Evolutionary conservation across 768 basidiomycete genomes (phyloP).

Genomic region (Auricularia heimuer): DNA sequence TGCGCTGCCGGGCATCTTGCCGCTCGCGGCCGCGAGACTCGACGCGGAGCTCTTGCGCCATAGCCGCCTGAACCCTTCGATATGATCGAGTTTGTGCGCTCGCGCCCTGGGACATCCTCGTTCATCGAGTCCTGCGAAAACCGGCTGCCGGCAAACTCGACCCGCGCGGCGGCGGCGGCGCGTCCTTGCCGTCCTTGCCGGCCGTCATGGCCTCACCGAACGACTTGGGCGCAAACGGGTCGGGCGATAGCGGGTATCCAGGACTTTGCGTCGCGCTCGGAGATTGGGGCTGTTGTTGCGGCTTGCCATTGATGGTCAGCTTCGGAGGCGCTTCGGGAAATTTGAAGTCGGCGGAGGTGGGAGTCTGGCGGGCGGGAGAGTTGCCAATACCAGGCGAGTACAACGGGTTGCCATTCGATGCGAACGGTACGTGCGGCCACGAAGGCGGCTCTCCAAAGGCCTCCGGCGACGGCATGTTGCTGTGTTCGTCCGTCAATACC

Average conservation of each 20-base stretch:
- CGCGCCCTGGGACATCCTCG: constrained; percentile 25
- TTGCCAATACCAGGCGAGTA: not conserved
- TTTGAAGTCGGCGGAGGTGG: not conserved
- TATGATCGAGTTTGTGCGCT: constrained; percentile 36
- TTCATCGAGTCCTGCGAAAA: constrained; percentile 67
- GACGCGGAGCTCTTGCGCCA: constrained; percentile 57
- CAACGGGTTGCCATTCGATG: not conserved
- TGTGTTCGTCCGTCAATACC: not conserved
- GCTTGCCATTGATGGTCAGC: constrained; percentile 1
- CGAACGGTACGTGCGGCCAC: not conserved
- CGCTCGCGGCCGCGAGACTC: constrained; percentile 27
- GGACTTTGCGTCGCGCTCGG: constrained; percentile 30
- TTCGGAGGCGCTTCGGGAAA: not conserved
- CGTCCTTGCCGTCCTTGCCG: not conserved
- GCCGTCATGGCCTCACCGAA: not conserved
- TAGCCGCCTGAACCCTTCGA: constrained; percentile 64
- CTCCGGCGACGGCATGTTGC: not conserved
- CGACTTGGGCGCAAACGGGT: constrained; percentile 49
- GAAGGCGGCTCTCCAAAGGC: not conserved
- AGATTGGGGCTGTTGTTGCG: not conserved
- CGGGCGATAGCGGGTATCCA: constrained; percentile 73
- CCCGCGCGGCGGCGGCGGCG: constrained; percentile 25
- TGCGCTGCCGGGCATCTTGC: constrained; percentile 10
- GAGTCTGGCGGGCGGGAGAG: not conserved
- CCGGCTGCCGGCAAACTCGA: constrained; percentile 36